Conservation (phyloP, 2,329 filamentous ascomycete genomes). For the Trichoderma guizhouense region DNA sequence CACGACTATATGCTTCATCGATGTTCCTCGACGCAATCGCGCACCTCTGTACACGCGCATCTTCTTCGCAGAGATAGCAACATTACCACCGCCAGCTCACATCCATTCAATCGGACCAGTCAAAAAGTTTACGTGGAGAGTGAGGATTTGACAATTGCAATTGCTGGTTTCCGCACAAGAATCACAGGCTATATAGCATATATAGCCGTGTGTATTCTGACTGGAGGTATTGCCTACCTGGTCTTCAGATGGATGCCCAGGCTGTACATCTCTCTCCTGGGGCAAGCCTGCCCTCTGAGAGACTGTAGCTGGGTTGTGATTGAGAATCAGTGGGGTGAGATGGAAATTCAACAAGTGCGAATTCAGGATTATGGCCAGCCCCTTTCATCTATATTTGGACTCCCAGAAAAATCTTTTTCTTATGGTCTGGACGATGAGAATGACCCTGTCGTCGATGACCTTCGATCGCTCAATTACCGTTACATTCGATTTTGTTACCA, state of each 20-base stretch:
- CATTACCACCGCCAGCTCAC: conserved; percentile 64
- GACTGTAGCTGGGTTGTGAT: conserved; percentile 89
- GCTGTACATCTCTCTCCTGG: conserved; percentile 77
- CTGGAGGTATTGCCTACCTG: conserved; percentile 76
- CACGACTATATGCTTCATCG: conserved; percentile 53
- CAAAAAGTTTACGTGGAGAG: conserved; percentile 93
- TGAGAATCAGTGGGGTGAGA: conserved; percentile 97
- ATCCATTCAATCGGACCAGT: conserved; percentile 61
- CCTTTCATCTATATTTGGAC: conserved; percentile 64
- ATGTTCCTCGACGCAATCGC: conserved; percentile 60
- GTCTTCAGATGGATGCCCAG: conserved; percentile 85
- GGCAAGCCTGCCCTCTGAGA: conserved; percentile 63
- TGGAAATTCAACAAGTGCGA: conserved; percentile 69
- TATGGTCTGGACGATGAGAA: conserved; percentile 57
- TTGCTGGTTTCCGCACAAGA: conserved; percentile 86
- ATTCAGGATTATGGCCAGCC: conserved; percentile 51
- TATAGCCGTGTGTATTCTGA: conserved; percentile 64
- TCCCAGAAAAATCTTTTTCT: conserved; percentile 56
- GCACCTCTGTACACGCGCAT: conserved; percentile 56
- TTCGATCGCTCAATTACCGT: conserved; percentile 83
- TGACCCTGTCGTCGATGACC: conserved; percentile 70
- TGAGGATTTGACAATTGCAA: conserved; percentile 89
- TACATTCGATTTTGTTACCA: conserved; percentile 94
- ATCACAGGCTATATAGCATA: conserved; percentile 66
- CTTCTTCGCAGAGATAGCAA: conserved; percentile 70